phyloP scores from a whole-genome alignment of 192 early-diverging fungal genomes.

The Chytriomyces confervae region DNA sequence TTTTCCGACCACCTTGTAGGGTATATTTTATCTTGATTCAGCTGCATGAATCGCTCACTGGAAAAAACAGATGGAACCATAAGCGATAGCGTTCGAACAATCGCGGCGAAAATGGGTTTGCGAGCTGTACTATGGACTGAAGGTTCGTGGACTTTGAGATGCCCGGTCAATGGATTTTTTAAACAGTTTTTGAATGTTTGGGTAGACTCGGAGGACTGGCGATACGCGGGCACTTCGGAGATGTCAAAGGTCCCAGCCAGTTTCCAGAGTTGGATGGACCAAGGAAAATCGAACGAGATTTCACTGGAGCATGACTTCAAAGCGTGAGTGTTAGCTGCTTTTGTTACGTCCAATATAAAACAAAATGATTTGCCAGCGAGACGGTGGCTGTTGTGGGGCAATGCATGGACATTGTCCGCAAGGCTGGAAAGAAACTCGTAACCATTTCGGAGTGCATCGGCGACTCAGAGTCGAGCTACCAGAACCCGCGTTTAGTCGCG shows the following conservation, averaged over 20 bases:
- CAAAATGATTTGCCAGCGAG: background rate
- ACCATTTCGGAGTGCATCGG: constrained; percentile 6
- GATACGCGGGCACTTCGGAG: background rate
- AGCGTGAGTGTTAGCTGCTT: no score
- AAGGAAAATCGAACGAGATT: background rate
- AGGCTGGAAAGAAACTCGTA: background rate
- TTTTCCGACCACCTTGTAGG: no score
- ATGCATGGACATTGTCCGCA: constrained; percentile 9
- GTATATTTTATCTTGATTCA: no score
- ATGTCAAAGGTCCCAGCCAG: background rate
- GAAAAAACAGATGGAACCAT: constrained; percentile 8
- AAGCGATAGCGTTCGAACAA: constrained; percentile 62
- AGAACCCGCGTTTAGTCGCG: background rate
- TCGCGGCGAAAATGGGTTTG: constrained; percentile 59
- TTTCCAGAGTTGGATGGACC: constrained; percentile 13
- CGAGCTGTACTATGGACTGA: constrained; percentile 45
- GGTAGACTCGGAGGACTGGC: constrained; percentile 42
- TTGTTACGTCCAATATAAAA: background rate
- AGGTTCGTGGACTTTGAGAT: no score
- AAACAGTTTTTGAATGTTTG: no score
- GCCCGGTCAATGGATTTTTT: no score
- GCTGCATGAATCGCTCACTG: no score
- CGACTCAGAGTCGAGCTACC: background rate
- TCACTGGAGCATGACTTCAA: constrained; percentile 6
- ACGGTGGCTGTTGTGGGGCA: background rate